phyloP scores from a whole-genome alignment of 1,284 basidiomycete species.

The Pterula multifida region DNA sequence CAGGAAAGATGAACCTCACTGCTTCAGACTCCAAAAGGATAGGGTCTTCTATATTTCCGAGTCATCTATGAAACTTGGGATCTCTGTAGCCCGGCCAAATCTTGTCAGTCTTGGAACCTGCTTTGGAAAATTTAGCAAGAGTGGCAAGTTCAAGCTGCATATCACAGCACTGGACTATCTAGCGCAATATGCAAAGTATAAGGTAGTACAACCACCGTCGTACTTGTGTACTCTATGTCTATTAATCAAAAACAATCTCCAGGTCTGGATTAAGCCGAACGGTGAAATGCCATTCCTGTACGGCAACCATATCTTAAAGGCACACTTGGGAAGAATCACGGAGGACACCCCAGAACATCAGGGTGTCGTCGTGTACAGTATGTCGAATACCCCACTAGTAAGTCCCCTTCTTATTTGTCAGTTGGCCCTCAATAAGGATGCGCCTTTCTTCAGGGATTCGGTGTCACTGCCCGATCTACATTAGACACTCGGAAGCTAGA shows the following conservation, averaged over 20 bases:
- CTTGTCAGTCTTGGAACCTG: conserved; percentile 93
- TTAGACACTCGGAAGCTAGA: conserved; percentile 95
- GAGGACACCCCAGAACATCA: conserved; percentile 99
- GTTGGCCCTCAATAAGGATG: conserved; percentile 5
- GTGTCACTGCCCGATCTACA: conserved; percentile 93
- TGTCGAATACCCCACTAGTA: conserved; percentile 89
- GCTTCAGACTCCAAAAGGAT: conserved; percentile 86
- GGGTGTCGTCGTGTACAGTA: conserved; percentile 93
- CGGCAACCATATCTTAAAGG: conserved; percentile 97
- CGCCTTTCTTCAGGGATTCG: conserved; percentile 66
- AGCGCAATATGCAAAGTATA: conserved; percentile 96
- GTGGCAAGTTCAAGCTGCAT: conserved; percentile 96
- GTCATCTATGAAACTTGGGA: conserved; percentile 84
- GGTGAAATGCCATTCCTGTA: conserved; percentile 99
- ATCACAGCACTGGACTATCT: conserved; percentile 90
- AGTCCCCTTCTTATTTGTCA: conserved; percentile 15
- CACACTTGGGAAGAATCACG: conserved; percentile 96
- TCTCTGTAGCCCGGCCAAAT: conserved; percentile 87
- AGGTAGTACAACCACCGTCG: conserved; percentile 51
- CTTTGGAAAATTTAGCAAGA: conserved; percentile 96
- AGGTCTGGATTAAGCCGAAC: conserved; percentile 99
- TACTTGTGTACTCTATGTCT: too few species aligned
- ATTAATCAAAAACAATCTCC: too few species aligned
- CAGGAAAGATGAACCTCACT: conserved; percentile 76
- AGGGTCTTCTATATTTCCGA: conserved; percentile 92